Evolutionary conservation across 139 green algal genomes (phyloP).

Genomic region (Tetraselmis striata): DNA sequence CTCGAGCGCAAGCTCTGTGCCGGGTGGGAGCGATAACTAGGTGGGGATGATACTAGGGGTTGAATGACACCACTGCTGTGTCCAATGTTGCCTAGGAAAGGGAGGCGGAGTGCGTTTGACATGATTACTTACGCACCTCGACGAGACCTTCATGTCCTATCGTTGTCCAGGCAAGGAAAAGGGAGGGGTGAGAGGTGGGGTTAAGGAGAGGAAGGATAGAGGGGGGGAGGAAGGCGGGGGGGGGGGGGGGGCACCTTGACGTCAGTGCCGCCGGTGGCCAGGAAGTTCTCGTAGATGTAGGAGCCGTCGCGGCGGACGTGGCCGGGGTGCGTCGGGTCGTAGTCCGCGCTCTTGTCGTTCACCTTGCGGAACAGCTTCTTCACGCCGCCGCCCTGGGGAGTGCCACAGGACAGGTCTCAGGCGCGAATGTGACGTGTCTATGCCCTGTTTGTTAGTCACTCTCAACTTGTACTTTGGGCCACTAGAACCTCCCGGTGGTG

Average conservation of each 20-base stretch:
- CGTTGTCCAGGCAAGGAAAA: too few species aligned
- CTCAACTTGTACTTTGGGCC: too few species aligned
- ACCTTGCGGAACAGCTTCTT: conserved; percentile 95
- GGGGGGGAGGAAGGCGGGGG: neutral
- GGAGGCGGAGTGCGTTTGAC: too few species aligned
- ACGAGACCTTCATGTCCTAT: too few species aligned
- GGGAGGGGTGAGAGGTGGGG: too few species aligned
- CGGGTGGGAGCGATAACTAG: too few species aligned
- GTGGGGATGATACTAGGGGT: too few species aligned
- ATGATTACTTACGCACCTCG: too few species aligned
- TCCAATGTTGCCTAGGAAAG: too few species aligned
- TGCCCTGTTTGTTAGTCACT: too few species aligned
- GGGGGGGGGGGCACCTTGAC: conserved; percentile 70
- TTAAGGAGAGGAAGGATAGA: neutral
- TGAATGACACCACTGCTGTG: too few species aligned
- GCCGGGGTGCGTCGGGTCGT: conserved; percentile 73
- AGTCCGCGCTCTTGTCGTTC: conserved; percentile 73
- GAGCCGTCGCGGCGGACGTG: conserved; percentile 75
- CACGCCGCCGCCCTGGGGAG: conserved; percentile 76
- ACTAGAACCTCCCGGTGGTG: neutral
- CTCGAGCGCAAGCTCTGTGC: neutral
- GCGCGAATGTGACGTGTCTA: neutral
- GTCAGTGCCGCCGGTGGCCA: conserved; percentile 93
- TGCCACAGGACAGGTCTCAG: neutral
- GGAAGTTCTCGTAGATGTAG: conserved; percentile 98